Base-by-base conservation (phyloP, 352 stramenopile genomes). In the Lagenidium sp. region DNA sequence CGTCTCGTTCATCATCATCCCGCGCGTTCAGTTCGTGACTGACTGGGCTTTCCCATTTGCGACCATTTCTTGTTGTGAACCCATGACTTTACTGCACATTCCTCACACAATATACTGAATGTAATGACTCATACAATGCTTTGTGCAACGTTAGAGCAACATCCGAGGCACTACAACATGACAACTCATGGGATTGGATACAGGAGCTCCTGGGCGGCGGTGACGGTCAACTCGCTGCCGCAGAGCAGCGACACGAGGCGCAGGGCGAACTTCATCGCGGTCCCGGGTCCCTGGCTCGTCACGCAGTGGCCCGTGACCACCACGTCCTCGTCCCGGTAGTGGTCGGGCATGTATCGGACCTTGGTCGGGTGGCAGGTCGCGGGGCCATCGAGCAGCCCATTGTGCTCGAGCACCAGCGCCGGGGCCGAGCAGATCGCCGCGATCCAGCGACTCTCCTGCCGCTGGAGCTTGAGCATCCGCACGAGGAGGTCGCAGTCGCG, bases 401-500 rank as follows among this genome's bases (percentile, higher is more conserved):
- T 59, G 3, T 66, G 20, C 1, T 56, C 58, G 2, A 88, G 40
- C 30, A 88, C 66, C 16, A 69, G 36, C 2, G 63, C 60, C 21
- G 76, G 73, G 2, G 70, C 61, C 4, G 49, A 67, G 2, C 65
- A 79, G 25, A 59, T 77, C 6, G 60, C 76, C 19, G 73, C 73
- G 36, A 68, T 60, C 65, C 65, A 86, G 7, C 65, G 53, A 6
- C 65, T 54, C 44, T 64, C 54, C 35, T 65, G 55, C 36, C 65
- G 65, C 41, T 88, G 76, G 45, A 61, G 58, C 35, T 68, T 45
- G 34, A 88, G 47, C 71, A 85, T 81, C 49, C 82, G 80, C 18
- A 50, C 59, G 37, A 85, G 63, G 15, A 85, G 24, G 15, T 79
- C 68, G 19, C 66, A 82, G 31, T 88, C 70, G 15, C 64, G 59